These are phyloP conservation scores for Sporothrix brasiliensis DNA, from an alignment of 2,329 filamentous ascomycete species.

Conservation along the genomic window DNA sequence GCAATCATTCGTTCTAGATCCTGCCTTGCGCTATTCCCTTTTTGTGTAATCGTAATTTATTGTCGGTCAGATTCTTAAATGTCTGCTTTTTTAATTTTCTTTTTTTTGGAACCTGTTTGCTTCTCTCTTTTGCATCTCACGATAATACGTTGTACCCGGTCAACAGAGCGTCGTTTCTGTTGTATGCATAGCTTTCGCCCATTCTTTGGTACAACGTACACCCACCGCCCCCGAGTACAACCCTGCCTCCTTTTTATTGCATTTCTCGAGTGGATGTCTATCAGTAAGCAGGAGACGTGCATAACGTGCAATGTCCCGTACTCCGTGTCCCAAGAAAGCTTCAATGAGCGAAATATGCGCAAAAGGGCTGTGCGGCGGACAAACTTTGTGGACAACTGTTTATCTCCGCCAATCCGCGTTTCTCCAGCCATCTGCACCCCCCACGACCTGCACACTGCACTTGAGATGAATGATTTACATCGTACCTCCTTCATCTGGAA, in stretches of 20 bases:
- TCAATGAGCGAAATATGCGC: too few relatives aligned
- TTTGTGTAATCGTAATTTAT: neutral
- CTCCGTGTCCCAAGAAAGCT: neutral
- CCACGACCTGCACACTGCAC: too few relatives aligned
- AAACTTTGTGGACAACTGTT: too few relatives aligned
- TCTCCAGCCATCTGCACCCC: too few relatives aligned
- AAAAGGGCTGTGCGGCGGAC: too few relatives aligned
- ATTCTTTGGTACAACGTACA: neutral
- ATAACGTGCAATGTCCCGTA: neutral
- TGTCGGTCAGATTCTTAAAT: too few relatives aligned
- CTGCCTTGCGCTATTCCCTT: neutral
- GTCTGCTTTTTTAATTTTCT: neutral
- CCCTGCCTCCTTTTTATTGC: neutral
- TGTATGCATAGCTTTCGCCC: too few relatives aligned
- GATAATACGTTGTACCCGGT: neutral
- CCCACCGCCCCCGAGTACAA: neutral
- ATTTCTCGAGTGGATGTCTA: neutral
- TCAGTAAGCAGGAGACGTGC: too few relatives aligned
- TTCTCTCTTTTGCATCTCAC: neutral
- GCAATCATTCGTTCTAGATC: neutral
- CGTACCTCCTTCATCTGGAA: too few relatives aligned
- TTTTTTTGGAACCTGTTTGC: neutral
- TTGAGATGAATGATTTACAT: too few relatives aligned
- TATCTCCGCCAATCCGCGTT: too few relatives aligned
- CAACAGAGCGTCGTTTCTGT: neutral